Base-by-base conservation (phyloP, 345 rosid genomes). In the Salix koriyanagi region DNA sequence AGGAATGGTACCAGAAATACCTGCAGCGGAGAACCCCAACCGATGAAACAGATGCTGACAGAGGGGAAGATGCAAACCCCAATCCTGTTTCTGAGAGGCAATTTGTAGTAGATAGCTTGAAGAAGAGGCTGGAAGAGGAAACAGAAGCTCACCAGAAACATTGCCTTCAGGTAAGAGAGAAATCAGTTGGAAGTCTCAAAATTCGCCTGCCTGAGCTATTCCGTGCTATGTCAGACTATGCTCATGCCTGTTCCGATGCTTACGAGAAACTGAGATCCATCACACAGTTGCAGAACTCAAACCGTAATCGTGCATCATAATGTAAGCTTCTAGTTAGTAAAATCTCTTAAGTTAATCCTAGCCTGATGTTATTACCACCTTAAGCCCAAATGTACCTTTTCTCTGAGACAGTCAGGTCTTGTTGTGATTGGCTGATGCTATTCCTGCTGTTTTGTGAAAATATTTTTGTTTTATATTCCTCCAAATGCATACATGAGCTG, bases 101-200 rank as follows among this genome's bases (percentile, higher is more conserved):
- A 79, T 85, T 83, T 8, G 89, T 64, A 2, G 93, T 95, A 52
- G 93, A 91, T 87, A 89, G 84, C 75, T 76, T 93, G 85, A 86
- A 83, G 81, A 93, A 90, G 87, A 90, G 88, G 79, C 78, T 91
- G 83, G 91, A 90, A 76, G 96, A 93, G 44, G 97, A 90, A 69
- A 79, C 71, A 12, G 97, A 91, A 82, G 89, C 84, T 69, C 87
- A 91, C 75, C 82, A 78, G 72, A 93, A 89, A 71, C 92, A 89
- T 44, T 90, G 99, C 84, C 71, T 89, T 81, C 99, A 95, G 81
- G 98, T 91, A 52, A 88, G 97, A 72, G 98, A 94, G 80, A 94
- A 94, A 81, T 94, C 97, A 19, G 82, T 94, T 5, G 94, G 94
- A 73, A 94, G 81, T 76, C 89, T 94, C 67, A 93, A 91, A 83